Conservation (phyloP, 768 basidiomycete genomes). For the Agaricus subrufescens region DNA sequence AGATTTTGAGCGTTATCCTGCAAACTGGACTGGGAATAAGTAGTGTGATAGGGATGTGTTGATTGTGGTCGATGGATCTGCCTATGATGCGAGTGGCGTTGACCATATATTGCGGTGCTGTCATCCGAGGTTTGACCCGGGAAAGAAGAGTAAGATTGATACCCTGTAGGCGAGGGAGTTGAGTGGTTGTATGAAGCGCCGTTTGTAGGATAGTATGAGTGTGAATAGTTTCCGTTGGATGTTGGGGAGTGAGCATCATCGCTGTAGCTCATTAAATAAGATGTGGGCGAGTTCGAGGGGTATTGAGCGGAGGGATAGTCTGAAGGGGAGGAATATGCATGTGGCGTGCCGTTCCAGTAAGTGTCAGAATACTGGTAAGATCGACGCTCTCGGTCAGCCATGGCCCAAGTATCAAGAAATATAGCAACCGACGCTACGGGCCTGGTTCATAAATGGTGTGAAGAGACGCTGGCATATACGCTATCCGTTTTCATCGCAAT, state of each 20-base stretch:
- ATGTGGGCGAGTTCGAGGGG: not conserved
- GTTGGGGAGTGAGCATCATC: constrained; percentile 1
- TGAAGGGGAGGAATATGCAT: not conserved
- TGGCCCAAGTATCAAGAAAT: constrained; percentile 13
- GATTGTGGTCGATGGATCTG: constrained; percentile 27
- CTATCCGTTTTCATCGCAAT: constrained; percentile 25
- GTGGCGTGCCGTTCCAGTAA: constrained; percentile 27
- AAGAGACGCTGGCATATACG: constrained; percentile 17
- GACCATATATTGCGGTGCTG: constrained; percentile 1
- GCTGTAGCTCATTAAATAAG: constrained; percentile 7
- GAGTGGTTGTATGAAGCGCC: constrained; percentile 16
- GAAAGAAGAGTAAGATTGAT: constrained; percentile 20
- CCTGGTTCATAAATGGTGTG: constrained; percentile 21
- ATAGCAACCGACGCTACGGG: not conserved
- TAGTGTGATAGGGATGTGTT: constrained; percentile 25
- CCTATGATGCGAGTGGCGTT: constrained; percentile 13
- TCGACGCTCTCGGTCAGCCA: constrained; percentile 26
- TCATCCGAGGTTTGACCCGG: constrained; percentile 6
- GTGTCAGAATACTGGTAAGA: constrained; percentile 28
- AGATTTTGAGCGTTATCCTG: constrained; percentile 34
- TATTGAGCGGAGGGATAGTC: constrained; percentile 3
- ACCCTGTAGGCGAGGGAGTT: constrained; percentile 16
- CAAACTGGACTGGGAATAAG: constrained; percentile 32
- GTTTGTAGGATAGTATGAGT: constrained; percentile 18
- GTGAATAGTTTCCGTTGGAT: constrained; percentile 14